Percentiles rank a stretch among this genome's conserved stretches.
Evolutionary conservation across 352 stramenopile genomes (phyloP).

Genomic region (Globisporangium nagaii): DNA sequence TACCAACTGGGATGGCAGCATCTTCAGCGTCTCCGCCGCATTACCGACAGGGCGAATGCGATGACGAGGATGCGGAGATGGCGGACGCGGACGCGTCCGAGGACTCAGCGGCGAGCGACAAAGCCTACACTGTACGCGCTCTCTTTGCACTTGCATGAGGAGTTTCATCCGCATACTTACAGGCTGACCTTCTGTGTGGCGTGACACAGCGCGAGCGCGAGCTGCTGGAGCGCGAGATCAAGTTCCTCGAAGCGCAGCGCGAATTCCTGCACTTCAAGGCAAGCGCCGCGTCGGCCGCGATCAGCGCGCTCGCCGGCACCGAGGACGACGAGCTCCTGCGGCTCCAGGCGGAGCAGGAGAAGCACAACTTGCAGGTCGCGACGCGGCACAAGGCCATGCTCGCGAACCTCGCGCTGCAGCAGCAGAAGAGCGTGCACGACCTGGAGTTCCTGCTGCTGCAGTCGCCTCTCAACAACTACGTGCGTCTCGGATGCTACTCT

Average conservation of each 20-base stretch:
- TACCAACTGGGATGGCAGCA: background rate
- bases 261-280: constrained; percentile 40
- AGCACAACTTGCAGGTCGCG: constrained; percentile 18
- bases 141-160: no score
- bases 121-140: background rate
- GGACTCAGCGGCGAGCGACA: background rate
- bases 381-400: constrained; percentile 27
- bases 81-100: background rate
- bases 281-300: constrained; percentile 6
- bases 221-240: constrained; percentile 36
- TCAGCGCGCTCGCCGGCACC: background rate
- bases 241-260: constrained; percentile 51
- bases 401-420: constrained; percentile 23
- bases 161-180: background rate
- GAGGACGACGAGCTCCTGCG: constrained; percentile 4
- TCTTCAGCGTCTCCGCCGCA: background rate
- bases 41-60: background rate
- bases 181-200: background rate
- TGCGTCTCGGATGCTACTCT: constrained; percentile 16
- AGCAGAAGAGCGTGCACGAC: constrained; percentile 37
- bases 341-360: constrained; percentile 19
- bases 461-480: constrained; percentile 49
- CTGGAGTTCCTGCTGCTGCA: constrained; percentile 34
- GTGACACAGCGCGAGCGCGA: constrained; percentile 14
- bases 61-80: background rate